These are phyloP conservation scores for Cephalotrichum gorgonifer DNA, from an alignment of 2,329 filamentous ascomycete genomes.

Conservation along the genomic window DNA sequence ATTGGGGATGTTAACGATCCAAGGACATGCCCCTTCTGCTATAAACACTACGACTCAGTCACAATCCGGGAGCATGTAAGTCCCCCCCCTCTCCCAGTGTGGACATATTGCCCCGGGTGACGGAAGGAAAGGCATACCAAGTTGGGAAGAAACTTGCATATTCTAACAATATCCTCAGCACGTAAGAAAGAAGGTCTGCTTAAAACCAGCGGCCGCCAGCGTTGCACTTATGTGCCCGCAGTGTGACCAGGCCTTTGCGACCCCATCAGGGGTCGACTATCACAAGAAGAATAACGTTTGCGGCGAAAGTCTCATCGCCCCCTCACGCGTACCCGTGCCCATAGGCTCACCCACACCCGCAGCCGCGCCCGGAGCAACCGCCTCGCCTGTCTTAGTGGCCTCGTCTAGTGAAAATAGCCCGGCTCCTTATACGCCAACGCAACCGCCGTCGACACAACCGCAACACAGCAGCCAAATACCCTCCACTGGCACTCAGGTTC, in stretches of 20 bases:
- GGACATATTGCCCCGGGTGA: too few species aligned
- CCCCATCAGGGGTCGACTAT: constrained; percentile 29
- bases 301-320: too few species aligned
- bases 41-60: constrained; percentile 7
- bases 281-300: constrained; percentile 35
- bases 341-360: too few species aligned
- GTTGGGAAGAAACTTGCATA: too few species aligned
- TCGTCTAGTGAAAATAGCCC: constrained; percentile 2
- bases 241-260: constrained; percentile 34
- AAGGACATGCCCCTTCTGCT: constrained; percentile 9
- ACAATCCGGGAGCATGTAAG: constrained; percentile 9
- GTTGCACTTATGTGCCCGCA: constrained; percentile 27
- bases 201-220: constrained; percentile 4
- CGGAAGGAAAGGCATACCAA: too few species aligned
- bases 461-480: constrained; percentile 7
- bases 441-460: neutral
- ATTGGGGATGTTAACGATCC: neutral
- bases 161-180: constrained; percentile 16
- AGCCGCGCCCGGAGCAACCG: neutral
- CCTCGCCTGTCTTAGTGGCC: neutral
- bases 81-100: too few species aligned
- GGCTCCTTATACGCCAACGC: neutral
- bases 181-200: constrained; percentile 22
- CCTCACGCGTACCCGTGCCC: too few species aligned
- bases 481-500: constrained; percentile 8